Evolutionary conservation across 306 rosid genomes (phyloP).

Genomic region (Vachellia pachyceras): DNA sequence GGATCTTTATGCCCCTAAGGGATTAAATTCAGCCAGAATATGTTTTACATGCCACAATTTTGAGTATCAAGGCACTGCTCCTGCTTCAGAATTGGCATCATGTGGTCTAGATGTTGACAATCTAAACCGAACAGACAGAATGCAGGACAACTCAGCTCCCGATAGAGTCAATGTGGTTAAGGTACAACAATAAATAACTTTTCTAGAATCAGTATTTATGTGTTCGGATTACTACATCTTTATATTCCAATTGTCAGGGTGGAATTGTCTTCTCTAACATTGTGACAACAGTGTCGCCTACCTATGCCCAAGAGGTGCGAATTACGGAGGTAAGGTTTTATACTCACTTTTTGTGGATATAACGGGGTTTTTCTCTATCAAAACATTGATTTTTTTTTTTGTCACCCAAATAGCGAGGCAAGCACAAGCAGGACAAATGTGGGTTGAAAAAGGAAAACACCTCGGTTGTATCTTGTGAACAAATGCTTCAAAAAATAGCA

Average conservation of each 20-base stretch:
- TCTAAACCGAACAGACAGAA: slow-evolving; percentile 81
- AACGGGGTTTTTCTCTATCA: slow-evolving; percentile 6
- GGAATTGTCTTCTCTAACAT: slow-evolving; percentile 94
- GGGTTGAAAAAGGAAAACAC: slow-evolving; percentile 4
- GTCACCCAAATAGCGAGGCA: slow-evolving; percentile 12
- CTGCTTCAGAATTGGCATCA: slow-evolving; percentile 75
- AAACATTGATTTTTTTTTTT: slow-evolving; percentile 27
- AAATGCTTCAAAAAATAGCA: slow-evolving; percentile 4
- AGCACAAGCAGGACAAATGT: slow-evolving; percentile 15
- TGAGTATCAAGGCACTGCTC: slow-evolving; percentile 93
- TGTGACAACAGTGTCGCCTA: slow-evolving; percentile 97
- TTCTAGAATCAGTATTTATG: slow-evolving; percentile 7
- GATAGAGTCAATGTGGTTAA: slow-evolving; percentile 84
- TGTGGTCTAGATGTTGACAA: slow-evolving; percentile 85
- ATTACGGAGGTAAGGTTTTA: slow-evolving; percentile 77
- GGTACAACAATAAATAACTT: slow-evolving; percentile 55
- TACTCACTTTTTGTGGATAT: slow-evolving; percentile 38
- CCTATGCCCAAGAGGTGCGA: slow-evolving; percentile 94
- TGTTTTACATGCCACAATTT: slow-evolving; percentile 99
- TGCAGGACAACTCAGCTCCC: slow-evolving; percentile 87
- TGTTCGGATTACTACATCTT: slow-evolving; percentile 31
- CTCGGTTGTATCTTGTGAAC: slow-evolving; percentile 12
- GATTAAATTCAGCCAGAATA: slow-evolving; percentile 91
- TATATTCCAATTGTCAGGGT: slow-evolving; percentile 64
- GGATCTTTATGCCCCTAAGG: slow-evolving; percentile 80